phyloP scores from a whole-genome alignment of 441 rosid genomes.

The Adansonia madagascariensis region DNA sequence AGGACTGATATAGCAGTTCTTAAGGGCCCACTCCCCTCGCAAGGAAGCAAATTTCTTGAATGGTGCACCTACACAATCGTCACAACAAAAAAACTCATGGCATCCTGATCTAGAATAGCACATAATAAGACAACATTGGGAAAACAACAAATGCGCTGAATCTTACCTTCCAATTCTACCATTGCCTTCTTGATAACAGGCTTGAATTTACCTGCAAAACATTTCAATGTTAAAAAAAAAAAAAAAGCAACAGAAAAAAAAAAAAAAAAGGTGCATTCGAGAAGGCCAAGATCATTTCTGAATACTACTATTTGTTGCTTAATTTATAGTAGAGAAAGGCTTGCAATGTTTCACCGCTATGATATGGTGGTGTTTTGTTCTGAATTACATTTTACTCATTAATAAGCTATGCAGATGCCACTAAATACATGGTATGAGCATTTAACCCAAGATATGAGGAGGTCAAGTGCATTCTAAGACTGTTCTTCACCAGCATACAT shows the following conservation, averaged over 20 bases:
- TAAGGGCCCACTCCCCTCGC: constrained; percentile 86
- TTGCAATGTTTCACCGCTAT: not conserved
- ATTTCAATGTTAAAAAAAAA: not conserved
- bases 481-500: constrained; percentile 11
- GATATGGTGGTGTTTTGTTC: not conserved
- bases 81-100: not conserved
- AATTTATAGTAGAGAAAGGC: not conserved
- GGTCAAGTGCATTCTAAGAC: not conserved
- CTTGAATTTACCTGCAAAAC: constrained; percentile 77
- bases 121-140: constrained; percentile 12
- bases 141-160: not conserved
- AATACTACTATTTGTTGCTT: not conserved
- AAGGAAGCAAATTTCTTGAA: constrained; percentile 75
- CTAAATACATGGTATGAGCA: not conserved
- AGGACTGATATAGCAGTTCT: constrained; percentile 87
- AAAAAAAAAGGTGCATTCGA: not conserved
- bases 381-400: not conserved
- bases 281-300: not conserved
- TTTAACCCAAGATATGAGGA: not conserved
- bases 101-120: constrained; percentile 6
- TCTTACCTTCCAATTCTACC: constrained; percentile 93
- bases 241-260: no score
- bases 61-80: constrained; percentile 73
- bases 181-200: constrained; percentile 99
- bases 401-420: not conserved